Base-by-base conservation (phyloP, 306 rosid species). In the Rosa chinensis region DNA sequence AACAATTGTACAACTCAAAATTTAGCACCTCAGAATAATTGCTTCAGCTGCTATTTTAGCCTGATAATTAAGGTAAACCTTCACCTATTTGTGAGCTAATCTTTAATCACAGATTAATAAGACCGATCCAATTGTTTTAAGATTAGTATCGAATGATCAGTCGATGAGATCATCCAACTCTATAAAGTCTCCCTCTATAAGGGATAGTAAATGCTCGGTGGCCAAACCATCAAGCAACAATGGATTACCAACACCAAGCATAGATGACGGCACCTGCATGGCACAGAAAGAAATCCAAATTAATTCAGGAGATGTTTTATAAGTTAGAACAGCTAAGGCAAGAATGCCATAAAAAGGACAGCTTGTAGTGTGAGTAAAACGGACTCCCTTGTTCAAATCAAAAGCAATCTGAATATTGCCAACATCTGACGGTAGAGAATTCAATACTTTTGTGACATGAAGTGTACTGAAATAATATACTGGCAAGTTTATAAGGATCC, bases 111-210 rank as follows among this genome's bases (percentile, higher is more conserved):
- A 37, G 43, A 58, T 48, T 28, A 76, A 28, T 74, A 73, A 63
- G 62, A 13, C 42, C 0, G 0, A 28, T 76, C 72, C 61, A 32
- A 50, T 45, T 45, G 21, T 40, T 28, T 32, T 62, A 45, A 47
- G 21, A 76, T 16, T 47, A 45, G 52, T 78, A 45, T 58, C 20
- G 40, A 77, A 80, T 40, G 56, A 23, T 79, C 84, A 85, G 71
- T 76, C 74, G 2, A 25, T 28, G 56, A 93, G 90, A 85, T 93
- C 97, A 66, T 90, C 83, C 84, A 90, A 55, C 86, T 89, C 96
- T 45, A 92, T 71, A 77, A 80, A 92, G 86, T 88, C 91, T 28
- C 79, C 91, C 74, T 92, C 89, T 59, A 76, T 28, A 76, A 90
- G 76, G 75, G 83, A 78, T 43, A 32, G 79, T 73, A 83, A 45